A percentile compares a stretch with the other conserved stretches of the same genome.
These are phyloP conservation scores for Suillus americanus DNA, from an alignment of 768 basidiomycete species.

Conservation along the genomic window DNA sequence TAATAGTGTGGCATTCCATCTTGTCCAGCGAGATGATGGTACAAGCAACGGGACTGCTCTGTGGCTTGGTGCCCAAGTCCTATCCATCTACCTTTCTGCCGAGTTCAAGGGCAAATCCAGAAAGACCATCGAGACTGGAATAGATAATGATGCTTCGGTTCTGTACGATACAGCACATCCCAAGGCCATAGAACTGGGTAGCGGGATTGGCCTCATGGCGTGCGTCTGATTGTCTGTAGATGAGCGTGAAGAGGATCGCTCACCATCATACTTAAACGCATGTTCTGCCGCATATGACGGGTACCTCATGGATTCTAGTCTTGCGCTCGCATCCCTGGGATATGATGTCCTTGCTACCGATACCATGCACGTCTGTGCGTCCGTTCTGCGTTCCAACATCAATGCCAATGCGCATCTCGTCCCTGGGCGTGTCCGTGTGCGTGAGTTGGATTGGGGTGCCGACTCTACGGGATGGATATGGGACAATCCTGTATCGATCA, in stretches of 20 bases:
- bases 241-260: background rate
- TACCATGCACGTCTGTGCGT: slow-evolving; percentile 56
- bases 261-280: background rate
- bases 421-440: slow-evolving; percentile 53
- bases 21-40: slow-evolving; percentile 62
- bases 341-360: slow-evolving; percentile 82
- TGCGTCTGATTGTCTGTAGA: slow-evolving; percentile 36
- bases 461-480: slow-evolving; percentile 56
- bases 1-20: slow-evolving; percentile 38
- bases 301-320: slow-evolving; percentile 34
- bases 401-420: slow-evolving; percentile 39
- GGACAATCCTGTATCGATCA: slow-evolving; percentile 36
- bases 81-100: slow-evolving; percentile 59
- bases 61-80: slow-evolving; percentile 81
- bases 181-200: slow-evolving; percentile 73
- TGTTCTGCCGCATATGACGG: slow-evolving; percentile 1
- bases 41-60: slow-evolving; percentile 76
- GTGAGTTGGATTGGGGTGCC: slow-evolving; percentile 71
- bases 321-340: slow-evolving; percentile 65
- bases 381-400: slow-evolving; percentile 67
- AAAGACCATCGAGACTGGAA: background rate
- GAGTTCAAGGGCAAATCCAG: slow-evolving; percentile 36
- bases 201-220: slow-evolving; percentile 80
- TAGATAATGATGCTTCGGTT: background rate
- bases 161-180: slow-evolving; percentile 22